Conservation (phyloP, 306 rosid genomes). For the Prunus davidiana region DNA sequence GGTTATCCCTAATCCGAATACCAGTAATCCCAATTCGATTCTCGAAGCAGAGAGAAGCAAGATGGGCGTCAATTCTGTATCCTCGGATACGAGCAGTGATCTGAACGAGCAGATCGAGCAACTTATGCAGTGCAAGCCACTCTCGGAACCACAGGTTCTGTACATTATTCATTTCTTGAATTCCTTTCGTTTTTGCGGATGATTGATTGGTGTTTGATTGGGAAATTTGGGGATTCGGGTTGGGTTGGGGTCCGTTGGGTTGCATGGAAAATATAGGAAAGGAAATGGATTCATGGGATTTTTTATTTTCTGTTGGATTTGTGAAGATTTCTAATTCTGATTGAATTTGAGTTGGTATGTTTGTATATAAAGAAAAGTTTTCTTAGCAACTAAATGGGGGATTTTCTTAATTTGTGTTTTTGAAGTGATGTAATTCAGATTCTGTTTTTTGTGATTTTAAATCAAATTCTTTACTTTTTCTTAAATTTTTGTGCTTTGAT, state of each 20-base stretch:
- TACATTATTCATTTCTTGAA: neutral
- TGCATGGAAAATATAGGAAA: neutral
- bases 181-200: slow-evolving; percentile 18
- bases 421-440: neutral
- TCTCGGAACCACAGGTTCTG: slow-evolving; percentile 86
- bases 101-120: slow-evolving; percentile 98
- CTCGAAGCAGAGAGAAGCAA: slow-evolving; percentile 13
- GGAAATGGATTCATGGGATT: neutral
- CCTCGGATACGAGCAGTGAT: slow-evolving; percentile 52
- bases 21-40: slow-evolving; percentile 5
- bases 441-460: neutral
- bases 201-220: neutral
- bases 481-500: neutral
- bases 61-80: slow-evolving; percentile 72
- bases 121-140: slow-evolving; percentile 99
- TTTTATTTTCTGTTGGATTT: neutral
- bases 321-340: neutral
- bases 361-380: neutral
- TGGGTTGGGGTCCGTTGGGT: neutral
- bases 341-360: neutral
- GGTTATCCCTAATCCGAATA: slow-evolving; percentile 28
- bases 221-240: neutral
- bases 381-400: neutral
- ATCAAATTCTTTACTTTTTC: neutral
- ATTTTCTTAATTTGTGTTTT: neutral